A percentile compares a stretch with the other conserved stretches of the same genome.
These are phyloP conservation scores for Neurospora hispaniola DNA, from an alignment of 495 filamentous ascomycete species.

Conservation along the genomic window DNA sequence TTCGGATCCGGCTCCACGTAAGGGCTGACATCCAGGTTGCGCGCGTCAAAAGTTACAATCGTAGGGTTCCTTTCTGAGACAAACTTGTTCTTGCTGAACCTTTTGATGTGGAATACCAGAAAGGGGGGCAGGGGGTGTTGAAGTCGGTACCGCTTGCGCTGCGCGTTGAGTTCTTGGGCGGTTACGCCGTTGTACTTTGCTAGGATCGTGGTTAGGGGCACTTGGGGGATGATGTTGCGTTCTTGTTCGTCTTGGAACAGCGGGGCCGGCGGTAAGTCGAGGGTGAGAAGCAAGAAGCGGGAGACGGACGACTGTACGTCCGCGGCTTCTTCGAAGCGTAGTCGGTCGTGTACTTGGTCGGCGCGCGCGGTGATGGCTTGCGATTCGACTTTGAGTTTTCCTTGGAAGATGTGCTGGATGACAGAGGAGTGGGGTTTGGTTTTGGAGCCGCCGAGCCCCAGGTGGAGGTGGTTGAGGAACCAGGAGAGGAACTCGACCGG, in stretches of 20 bases:
- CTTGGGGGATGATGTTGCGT: conserved; percentile 92
- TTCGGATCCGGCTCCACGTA: conserved; percentile 53
- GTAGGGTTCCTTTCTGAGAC: conserved; percentile 93
- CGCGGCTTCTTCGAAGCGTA: conserved; percentile 88
- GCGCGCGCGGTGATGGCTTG: conserved; percentile 90
- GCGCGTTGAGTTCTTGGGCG: conserved; percentile 77
- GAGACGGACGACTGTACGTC: conserved; percentile 63
- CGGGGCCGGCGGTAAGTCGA: conserved; percentile 85
- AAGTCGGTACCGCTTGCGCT: conserved; percentile 79
- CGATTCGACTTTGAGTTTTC: conserved; percentile 80
- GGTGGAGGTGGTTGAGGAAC: conserved; percentile 93
- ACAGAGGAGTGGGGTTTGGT: conserved; percentile 73
- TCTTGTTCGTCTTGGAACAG: conserved; percentile 92
- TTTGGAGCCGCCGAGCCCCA: conserved; percentile 81
- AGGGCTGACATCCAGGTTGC: conserved; percentile 73
- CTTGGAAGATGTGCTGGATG: conserved; percentile 87
- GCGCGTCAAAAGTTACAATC: conserved; percentile 87
- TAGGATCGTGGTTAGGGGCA: conserved; percentile 80
- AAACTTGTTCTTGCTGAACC: conserved; percentile 93
- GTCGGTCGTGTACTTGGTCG: conserved; percentile 64
- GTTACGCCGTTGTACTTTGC: conserved; percentile 88
- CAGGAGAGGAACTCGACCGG: conserved; percentile 93
- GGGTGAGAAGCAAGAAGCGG: conserved; percentile 79
- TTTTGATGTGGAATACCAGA: conserved; percentile 91
- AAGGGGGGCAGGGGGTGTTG: conserved; percentile 89